Percentiles rank a stretch among this genome's conserved stretches.
Evolutionary conservation across 2,329 filamentous ascomycete species (phyloP).

Genomic region (Colletotrichum chlorophyti): DNA sequence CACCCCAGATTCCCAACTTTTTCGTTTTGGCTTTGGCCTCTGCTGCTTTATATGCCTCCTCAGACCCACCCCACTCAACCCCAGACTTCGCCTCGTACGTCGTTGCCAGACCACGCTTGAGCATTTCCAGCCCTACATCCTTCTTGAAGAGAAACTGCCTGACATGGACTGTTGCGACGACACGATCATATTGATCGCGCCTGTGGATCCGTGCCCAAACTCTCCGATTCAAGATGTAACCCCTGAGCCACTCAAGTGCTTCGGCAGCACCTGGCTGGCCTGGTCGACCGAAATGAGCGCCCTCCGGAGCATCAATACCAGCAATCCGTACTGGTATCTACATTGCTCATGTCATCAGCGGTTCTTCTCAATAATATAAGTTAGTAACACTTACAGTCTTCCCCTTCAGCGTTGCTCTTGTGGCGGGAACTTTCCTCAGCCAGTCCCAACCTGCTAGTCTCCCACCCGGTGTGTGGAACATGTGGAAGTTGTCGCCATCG

Average conservation of each 20-base stretch:
- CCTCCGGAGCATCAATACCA: constrained; percentile 91
- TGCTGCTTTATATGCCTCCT: constrained; percentile 68
- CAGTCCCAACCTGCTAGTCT: constrained; percentile 90
- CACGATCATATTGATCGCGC: constrained; percentile 89
- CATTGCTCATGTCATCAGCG: not conserved
- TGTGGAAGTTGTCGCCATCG: constrained; percentile 93
- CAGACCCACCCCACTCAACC: constrained; percentile 82
- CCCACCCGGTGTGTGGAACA: constrained; percentile 96
- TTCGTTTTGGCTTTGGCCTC: constrained; percentile 71
- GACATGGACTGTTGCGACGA: constrained; percentile 85
- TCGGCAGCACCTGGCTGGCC: constrained; percentile 86
- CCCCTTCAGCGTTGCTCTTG: constrained; percentile 72
- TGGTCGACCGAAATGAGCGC: constrained; percentile 88
- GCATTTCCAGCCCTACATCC: constrained; percentile 90
- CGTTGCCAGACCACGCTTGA: constrained; percentile 83
- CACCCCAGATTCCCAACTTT: constrained; percentile 78
- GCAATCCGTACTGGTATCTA: constrained; percentile 90
- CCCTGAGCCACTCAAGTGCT: constrained; percentile 80
- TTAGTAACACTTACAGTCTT: constrained; percentile 69
- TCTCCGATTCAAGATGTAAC: constrained; percentile 72
- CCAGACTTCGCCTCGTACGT: constrained; percentile 94
- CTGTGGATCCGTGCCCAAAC: constrained; percentile 85
- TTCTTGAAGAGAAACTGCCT: constrained; percentile 71
- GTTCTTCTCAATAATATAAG: not conserved
- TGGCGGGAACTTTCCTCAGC: constrained; percentile 76